Conservation (phyloP, 2,329 filamentous ascomycete genomes). For the Neoscytalidium dimidiatum region DNA sequence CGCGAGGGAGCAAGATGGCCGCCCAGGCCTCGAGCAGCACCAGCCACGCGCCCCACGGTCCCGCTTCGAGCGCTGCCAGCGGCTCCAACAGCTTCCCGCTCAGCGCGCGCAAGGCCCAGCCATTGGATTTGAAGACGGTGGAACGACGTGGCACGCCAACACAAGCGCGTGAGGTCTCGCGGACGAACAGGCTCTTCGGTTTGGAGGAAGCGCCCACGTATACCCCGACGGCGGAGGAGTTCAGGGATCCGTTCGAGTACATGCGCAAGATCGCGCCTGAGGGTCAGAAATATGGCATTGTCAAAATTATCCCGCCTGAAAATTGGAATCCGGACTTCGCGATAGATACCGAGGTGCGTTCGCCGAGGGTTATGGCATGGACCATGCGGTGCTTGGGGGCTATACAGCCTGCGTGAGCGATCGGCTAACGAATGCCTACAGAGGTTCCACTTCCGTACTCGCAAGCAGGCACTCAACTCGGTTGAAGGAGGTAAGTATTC, state of each 20-base stretch:
- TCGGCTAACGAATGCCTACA: slow-evolving; percentile 41
- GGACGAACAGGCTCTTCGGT: slow-evolving; percentile 78
- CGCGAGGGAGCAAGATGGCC: slow-evolving; percentile 29
- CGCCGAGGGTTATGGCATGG: background rate
- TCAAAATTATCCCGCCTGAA: slow-evolving; percentile 93
- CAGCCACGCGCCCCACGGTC: background rate
- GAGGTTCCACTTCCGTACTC: slow-evolving; percentile 95
- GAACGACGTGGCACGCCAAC: slow-evolving; percentile 85
- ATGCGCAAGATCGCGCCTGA: slow-evolving; percentile 89
- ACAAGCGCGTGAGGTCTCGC: slow-evolving; percentile 72
- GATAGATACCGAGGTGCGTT: slow-evolving; percentile 88
- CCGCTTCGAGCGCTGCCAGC: slow-evolving; percentile 25
- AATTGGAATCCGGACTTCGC: slow-evolving; percentile 94
- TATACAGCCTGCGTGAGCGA: background rate
- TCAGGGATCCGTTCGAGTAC: slow-evolving; percentile 90
- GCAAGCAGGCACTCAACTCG: slow-evolving; percentile 95
- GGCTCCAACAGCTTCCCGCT: slow-evolving; percentile 54
- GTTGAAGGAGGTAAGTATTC: slow-evolving; percentile 85
- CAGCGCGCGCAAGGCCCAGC: slow-evolving; percentile 64
- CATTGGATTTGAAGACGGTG: slow-evolving; percentile 84
- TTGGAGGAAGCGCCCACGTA: slow-evolving; percentile 90
- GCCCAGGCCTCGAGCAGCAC: slow-evolving; percentile 29
- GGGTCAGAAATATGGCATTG: slow-evolving; percentile 84
- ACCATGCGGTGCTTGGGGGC: background rate
- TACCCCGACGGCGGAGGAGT: slow-evolving; percentile 87